Base-by-base conservation (phyloP, 2,329 filamentous ascomycete species). In the Pestalotiopsis sp. region DNA sequence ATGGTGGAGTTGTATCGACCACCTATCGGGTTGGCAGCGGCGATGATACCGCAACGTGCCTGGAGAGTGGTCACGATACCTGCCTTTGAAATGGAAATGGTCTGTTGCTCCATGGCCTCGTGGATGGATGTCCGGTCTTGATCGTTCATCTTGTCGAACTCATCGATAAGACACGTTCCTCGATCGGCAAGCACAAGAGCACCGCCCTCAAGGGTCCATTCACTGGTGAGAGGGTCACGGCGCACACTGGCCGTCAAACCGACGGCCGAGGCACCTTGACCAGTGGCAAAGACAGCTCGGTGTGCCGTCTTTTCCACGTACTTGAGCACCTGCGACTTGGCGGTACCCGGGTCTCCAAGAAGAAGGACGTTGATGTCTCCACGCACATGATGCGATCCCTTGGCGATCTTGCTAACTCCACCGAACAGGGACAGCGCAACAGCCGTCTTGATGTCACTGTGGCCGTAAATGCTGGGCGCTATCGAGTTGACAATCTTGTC, bases 141-240 rank as follows among this genome's bases (percentile, higher is more conserved):
- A 79, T 99, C 96, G 79, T 98, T 98, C 96, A 99, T 99, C 87
- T 99, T 99, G 88, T 99, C 96, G 76, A 99, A 99, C 81, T 99
- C 96, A 76, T 99, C 96, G 71, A 99, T 99, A 38, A 99, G 86
- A 77, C 96, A 98, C 17, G 94, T 97, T 55, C 96, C 96, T 72
- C 93, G 92, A 79, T 99, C 96, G 17, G 96, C 96, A 67, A 99
- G 89, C 76, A 99, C 96, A 12, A 99, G 86, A 3, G 96, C 96
- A 77, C 96, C 96, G 71, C 96, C 96, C 82, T 99, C 96, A 2
- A 99, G 85, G 5, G 96, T 98, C 95, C 96, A 99, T 82, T 99
- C 96, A 79, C 92, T 93, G 2, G 96, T 99, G 78, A 98, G 85
- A 4, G 96, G 96, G 78, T 99, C 96, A 72, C 95, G 93, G 72